phyloP scores from a whole-genome alignment of 345 rosid genomes.

The Camelina hispida region DNA sequence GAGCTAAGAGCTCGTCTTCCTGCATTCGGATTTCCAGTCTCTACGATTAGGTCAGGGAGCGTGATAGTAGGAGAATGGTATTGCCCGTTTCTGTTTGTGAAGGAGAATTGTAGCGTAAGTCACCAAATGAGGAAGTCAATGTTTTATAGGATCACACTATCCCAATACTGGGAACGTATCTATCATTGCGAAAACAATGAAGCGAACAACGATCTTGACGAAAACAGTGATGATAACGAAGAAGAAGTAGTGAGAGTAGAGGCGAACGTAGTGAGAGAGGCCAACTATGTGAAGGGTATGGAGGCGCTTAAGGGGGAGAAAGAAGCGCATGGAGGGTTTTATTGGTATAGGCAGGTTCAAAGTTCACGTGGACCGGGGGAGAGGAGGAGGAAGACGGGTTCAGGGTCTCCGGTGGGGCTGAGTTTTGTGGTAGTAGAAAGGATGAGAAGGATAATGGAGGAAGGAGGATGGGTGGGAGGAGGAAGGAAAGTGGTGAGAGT shows the following conservation, averaged over 20 bases:
- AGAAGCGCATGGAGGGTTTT: conserved; percentile 50
- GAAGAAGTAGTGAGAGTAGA: conserved; percentile 46
- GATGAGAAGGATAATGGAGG: conserved; percentile 69
- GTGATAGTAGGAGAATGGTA: conserved; percentile 74
- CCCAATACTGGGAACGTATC: conserved; percentile 76
- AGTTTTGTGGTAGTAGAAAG: conserved; percentile 69
- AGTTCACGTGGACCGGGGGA: conserved; percentile 13
- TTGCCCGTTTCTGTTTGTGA: conserved; percentile 73
- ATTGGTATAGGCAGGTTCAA: conserved; percentile 53
- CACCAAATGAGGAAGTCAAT: conserved; percentile 61
- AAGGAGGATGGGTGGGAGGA: conserved; percentile 68
- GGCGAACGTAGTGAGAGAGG: conserved; percentile 51
- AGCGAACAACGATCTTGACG: not conserved
- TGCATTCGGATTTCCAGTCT: conserved; percentile 48
- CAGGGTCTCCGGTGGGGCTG: conserved; percentile 52
- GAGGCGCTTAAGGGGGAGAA: conserved; percentile 52
- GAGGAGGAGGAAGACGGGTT: conserved; percentile 37
- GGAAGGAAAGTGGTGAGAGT: conserved; percentile 56
- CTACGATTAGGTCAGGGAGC: conserved; percentile 46
- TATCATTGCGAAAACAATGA: conserved; percentile 48
- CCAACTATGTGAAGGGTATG: conserved; percentile 48
- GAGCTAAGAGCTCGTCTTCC: conserved; percentile 63
- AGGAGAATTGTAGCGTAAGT: conserved; percentile 51
- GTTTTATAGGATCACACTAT: conserved; percentile 64
- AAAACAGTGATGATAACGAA: conserved; percentile 27